Base-by-base conservation (phyloP, 345 rosid genomes). In the Rhizophora apiculata region DNA sequence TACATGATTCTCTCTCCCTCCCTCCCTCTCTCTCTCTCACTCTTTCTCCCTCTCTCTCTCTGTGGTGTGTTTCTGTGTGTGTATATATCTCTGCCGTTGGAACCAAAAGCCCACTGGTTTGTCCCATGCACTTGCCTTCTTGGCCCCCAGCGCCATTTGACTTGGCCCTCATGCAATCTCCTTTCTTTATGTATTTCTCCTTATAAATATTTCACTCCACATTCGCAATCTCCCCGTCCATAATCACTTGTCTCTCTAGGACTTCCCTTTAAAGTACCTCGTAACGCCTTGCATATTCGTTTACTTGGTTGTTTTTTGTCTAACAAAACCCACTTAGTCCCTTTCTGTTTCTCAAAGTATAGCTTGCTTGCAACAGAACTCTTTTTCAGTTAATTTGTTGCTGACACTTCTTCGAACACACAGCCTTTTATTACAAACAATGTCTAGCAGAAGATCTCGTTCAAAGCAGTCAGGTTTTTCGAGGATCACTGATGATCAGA, bases 401-500 rank as follows among this genome's bases (percentile, higher is more conserved):
- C 70, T 65, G 65, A 72, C 72, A 26, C 15, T 34, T 21, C 15
- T 30, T 21, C 24, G 26, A 16, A 56, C 30, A 21, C 24, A 21
- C 29, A 21, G 26, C 60, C 16, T 56, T 56, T 24, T 3, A 3
- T 21, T 24, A 56, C 29, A n/a, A 20, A 83, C 63, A 79, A 93
- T 93, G 98, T 89, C 98, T 5, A 84, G 83, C 88, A 82, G 96
- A 82, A 89, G 97, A 83, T 89, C 98, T 52, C 86, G 88, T 65
- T 85, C 98, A 1, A 77, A 89, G 69, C 92, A 86, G 74, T 70
- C 94, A 37, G 84, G 83, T 30, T 75, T 46, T 77, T 82, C 96
- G 3, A 82, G 87, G 63, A 89, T 91, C 79, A 71, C 79, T 43
- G 97, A 93, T 31, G 98, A 91, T 63, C 97, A 91, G 82, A 91